phyloP scores from a whole-genome alignment of 2,329 filamentous ascomycete species.

The Chalaropsis ovoidea region DNA sequence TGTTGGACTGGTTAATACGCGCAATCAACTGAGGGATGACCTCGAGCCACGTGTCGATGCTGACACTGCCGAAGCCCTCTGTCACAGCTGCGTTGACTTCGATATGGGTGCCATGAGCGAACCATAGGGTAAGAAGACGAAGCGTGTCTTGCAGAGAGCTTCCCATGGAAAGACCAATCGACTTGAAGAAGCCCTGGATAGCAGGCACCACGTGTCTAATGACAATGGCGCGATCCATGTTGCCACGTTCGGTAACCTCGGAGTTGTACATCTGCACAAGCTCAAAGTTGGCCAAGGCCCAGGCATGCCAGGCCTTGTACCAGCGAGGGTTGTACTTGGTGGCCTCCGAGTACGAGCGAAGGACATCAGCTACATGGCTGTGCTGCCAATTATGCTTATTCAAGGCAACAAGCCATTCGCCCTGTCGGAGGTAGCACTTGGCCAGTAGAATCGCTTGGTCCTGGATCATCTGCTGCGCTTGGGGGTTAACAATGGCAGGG shows the following conservation, averaged over 20 bases:
- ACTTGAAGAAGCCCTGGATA: conserved; percentile 93
- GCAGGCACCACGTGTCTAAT: conserved; percentile 88
- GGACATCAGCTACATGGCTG: conserved; percentile 74
- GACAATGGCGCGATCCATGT: conserved; percentile 55
- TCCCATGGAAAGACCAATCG: conserved; percentile 79
- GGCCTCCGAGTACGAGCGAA: conserved; percentile 82
- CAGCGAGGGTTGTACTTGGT: conserved; percentile 89
- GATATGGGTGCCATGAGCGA: conserved; percentile 75
- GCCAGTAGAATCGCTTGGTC: conserved; percentile 67
- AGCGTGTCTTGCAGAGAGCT: conserved; percentile 95
- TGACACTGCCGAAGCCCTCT: conserved; percentile 83
- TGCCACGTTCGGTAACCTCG: conserved; percentile 29
- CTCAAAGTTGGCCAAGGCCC: conserved; percentile 97
- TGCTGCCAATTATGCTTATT: conserved; percentile 84
- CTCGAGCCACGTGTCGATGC: conserved; percentile 95
- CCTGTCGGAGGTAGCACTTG: conserved; percentile 91
- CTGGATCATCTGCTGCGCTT: conserved; percentile 44
- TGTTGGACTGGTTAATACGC: conserved; percentile 91
- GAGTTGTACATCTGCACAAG: conserved; percentile 62
- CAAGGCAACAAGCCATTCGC: conserved; percentile 84
- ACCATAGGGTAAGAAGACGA: conserved; percentile 87
- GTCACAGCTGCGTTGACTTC: conserved; percentile 84
- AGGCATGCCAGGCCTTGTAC: conserved; percentile 99
- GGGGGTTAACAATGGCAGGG: conserved; percentile 39
- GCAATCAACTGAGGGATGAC: conserved; percentile 97